These are phyloP conservation scores for Tieghemostelium lacteum DNA, from an alignment of 78 protist species.

Conservation along the genomic window DNA sequence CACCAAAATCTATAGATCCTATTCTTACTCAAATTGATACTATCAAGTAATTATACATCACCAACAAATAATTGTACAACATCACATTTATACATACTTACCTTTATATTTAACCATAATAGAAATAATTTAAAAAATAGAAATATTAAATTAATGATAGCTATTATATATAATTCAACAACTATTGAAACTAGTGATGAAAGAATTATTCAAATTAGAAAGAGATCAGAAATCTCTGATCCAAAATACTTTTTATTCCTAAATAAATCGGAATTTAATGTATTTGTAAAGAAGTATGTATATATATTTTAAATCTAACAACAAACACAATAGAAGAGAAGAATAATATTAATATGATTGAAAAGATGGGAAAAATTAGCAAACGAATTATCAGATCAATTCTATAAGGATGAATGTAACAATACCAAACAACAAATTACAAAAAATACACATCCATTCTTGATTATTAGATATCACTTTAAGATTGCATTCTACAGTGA, in stretches of 20 bases:
- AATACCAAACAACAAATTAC: conserved; percentile 47
- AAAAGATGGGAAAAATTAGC: conserved; percentile 72
- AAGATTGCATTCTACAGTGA: conserved; percentile 78
- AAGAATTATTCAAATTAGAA: conserved; percentile 14
- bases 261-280: conserved; percentile 44
- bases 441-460: conserved; percentile 56
- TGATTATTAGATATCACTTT: conserved; percentile 65
- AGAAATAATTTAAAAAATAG: conserved; percentile 61
- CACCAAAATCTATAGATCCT: conserved; percentile 32
- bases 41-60: conserved; percentile 10
- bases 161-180: too few relatives aligned
- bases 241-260: conserved; percentile 71
- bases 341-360: neutral
- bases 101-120: neutral
- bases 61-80: neutral
- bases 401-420: conserved; percentile 54
- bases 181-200: conserved; percentile 44
- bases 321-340: neutral
- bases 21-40: conserved; percentile 48
- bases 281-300: conserved; percentile 43
- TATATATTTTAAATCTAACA: neutral
- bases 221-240: conserved; percentile 67
- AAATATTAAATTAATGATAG: conserved; percentile 55
- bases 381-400: conserved; percentile 59
- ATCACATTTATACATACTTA: too few relatives aligned